Percentiles rank a stretch among this genome's conserved stretches.
Evolutionary conservation across 805 yeast genomes (phyloP).

Genomic region (Ogataea glucozyma): DNA sequence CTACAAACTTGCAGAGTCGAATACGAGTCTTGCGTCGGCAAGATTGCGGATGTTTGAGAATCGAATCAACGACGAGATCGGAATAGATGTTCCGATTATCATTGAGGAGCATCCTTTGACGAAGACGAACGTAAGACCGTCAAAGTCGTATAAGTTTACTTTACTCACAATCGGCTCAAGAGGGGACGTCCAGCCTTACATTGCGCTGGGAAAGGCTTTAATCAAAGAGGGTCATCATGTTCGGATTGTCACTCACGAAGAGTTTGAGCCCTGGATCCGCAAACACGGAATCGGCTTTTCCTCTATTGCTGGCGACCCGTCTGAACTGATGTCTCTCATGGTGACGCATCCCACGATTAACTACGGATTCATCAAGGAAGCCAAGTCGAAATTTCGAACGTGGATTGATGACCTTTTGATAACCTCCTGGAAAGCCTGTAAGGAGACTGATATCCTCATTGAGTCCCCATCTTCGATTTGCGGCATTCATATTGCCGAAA

Average conservation of each 20-base stretch:
- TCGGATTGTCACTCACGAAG: constrained; percentile 81
- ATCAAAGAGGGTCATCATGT: constrained; percentile 80
- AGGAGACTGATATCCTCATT: constrained; percentile 75
- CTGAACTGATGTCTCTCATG: constrained; percentile 89
- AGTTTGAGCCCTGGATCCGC: constrained; percentile 75
- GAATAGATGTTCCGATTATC: constrained; percentile 66
- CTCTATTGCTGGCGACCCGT: constrained; percentile 89
- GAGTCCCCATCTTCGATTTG: constrained; percentile 98
- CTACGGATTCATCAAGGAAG: constrained; percentile 79
- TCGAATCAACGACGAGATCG: constrained; percentile 56
- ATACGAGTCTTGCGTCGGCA: constrained; percentile 49
- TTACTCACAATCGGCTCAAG: constrained; percentile 89
- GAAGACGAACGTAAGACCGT: constrained; percentile 47
- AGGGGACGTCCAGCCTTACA: constrained; percentile 96
- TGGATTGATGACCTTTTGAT: constrained; percentile 78
- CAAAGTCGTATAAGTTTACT: constrained; percentile 57
- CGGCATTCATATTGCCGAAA: constrained; percentile 94
- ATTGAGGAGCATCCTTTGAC: constrained; percentile 60
- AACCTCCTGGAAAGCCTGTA: constrained; percentile 87
- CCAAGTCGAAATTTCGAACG: constrained; percentile 70
- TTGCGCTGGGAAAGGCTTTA: constrained; percentile 82
- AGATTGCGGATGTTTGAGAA: constrained; percentile 68
- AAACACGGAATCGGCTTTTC: constrained; percentile 66
- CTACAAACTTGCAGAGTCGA: constrained; percentile 32
- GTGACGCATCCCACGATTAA: constrained; percentile 88